These are phyloP conservation scores for Pseudonectria foliicola DNA, from an alignment of 2,329 filamentous ascomycete genomes.

Conservation along the genomic window DNA sequence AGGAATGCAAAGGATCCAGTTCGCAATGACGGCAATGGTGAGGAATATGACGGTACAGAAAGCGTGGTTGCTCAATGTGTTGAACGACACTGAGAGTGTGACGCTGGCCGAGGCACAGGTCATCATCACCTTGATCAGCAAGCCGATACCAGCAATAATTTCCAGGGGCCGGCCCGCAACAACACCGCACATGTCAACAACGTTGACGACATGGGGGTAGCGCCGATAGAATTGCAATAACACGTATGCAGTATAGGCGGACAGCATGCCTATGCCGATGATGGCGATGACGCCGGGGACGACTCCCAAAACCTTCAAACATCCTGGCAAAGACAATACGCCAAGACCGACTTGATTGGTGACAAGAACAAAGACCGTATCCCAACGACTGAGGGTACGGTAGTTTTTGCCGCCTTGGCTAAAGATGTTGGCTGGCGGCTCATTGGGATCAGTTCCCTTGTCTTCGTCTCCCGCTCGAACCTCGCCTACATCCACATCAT, in stretches of 20 bases:
- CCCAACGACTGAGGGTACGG: conserved; percentile 19
- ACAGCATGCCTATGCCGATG: conserved; percentile 56
- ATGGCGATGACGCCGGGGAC: conserved; percentile 61
- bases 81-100: conserved; percentile 57
- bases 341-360: conserved; percentile 25
- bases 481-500: no score
- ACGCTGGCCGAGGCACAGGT: conserved; percentile 60
- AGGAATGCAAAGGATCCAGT: conserved; percentile 54
- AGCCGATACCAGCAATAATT: conserved; percentile 44
- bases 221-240: conserved; percentile 59
- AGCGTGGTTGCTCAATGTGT: conserved; percentile 53
- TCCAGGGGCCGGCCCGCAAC: conserved; percentile 26
- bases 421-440: conserved; percentile 16
- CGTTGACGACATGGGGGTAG: conserved; percentile 61
- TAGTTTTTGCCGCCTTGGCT: conserved; percentile 24
- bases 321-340: conserved; percentile 60
- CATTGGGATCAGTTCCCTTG: neutral
- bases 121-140: conserved; percentile 64
- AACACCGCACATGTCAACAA: conserved; percentile 59
- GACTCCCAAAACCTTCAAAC: conserved; percentile 58
- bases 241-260: conserved; percentile 46
- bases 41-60: conserved; percentile 59
- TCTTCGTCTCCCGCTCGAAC: neutral
- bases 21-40: conserved; percentile 53
- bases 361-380: conserved; percentile 21